phyloP scores from a whole-genome alignment of 352 stramenopile genomes.

The Blastocystis sp. region DNA sequence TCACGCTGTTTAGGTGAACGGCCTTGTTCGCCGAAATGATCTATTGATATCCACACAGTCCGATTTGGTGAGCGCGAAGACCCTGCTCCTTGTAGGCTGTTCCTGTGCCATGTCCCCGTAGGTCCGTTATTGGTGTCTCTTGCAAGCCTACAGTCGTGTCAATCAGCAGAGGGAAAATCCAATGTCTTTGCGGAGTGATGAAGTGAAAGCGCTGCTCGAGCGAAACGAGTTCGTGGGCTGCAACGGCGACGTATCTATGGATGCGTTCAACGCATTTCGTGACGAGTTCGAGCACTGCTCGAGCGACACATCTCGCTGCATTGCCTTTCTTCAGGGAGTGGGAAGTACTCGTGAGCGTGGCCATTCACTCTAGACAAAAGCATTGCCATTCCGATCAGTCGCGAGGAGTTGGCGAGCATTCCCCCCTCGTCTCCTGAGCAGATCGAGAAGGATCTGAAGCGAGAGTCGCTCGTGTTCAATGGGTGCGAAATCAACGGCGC shows the following conservation, averaged over 20 bases:
- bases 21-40: background rate
- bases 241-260: too few species aligned
- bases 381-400: background rate
- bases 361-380: background rate
- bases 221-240: background rate
- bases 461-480: conserved; percentile 19
- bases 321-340: too few species aligned
- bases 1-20: background rate
- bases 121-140: background rate
- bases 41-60: background rate
- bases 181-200: background rate
- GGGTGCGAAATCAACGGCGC: background rate
- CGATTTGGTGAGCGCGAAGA: background rate
- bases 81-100: background rate
- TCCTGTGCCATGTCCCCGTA: background rate
- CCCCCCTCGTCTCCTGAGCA: conserved; percentile 14
- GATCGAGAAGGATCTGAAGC: conserved; percentile 38
- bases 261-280: too few species aligned
- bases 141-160: background rate
- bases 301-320: too few species aligned
- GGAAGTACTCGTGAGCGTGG: too few species aligned
- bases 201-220: background rate
- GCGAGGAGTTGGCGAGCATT: background rate
- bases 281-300: too few species aligned
- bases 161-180: background rate